Conservation (phyloP, 495 filamentous ascomycete genomes). For the Lasiosphaeria hispida region DNA sequence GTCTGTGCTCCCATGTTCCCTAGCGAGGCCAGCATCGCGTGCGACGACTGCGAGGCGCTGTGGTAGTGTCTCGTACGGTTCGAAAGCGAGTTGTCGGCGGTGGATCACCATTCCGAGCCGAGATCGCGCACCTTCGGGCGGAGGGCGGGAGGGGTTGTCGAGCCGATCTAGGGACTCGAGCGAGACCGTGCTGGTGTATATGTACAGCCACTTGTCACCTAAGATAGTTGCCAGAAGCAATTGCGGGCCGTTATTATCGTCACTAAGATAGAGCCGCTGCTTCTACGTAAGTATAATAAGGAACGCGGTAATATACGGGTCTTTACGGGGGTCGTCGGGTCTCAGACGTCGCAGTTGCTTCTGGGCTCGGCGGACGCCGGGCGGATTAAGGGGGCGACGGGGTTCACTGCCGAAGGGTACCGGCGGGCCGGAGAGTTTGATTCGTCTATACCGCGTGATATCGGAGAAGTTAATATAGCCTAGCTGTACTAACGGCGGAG, state of each 20-base stretch:
- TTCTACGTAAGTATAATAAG: slow-evolving; percentile 7
- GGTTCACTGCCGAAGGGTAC: no score
- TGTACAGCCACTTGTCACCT: slow-evolving; percentile 2
- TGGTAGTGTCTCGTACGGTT: no score
- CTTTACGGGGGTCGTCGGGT: not conserved
- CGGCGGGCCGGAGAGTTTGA: slow-evolving; percentile 1
- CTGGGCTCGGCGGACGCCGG: slow-evolving; percentile 2
- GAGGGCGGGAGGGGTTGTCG: slow-evolving; percentile 2
- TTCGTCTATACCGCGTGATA: not conserved
- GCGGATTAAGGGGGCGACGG: not conserved
- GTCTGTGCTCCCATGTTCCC: no score
- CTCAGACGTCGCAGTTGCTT: slow-evolving; percentile 5
- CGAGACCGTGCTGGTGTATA: slow-evolving; percentile 9
- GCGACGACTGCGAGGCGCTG: no score
- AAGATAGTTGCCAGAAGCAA: slow-evolving; percentile 8
- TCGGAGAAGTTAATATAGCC: slow-evolving; percentile 3
- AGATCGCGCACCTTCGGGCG: not conserved
- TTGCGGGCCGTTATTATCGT: slow-evolving; percentile 1
- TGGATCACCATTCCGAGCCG: slow-evolving; percentile 4
- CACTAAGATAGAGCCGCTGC: slow-evolving; percentile 1
- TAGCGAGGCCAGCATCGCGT: no score
- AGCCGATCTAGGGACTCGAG: slow-evolving; percentile 1
- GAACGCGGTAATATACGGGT: slow-evolving; percentile 4
- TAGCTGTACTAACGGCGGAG: not conserved
- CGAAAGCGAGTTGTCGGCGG: slow-evolving; percentile 6